phyloP scores from a whole-genome alignment of 2,329 filamentous ascomycete genomes.

The Diaporthe eres region DNA sequence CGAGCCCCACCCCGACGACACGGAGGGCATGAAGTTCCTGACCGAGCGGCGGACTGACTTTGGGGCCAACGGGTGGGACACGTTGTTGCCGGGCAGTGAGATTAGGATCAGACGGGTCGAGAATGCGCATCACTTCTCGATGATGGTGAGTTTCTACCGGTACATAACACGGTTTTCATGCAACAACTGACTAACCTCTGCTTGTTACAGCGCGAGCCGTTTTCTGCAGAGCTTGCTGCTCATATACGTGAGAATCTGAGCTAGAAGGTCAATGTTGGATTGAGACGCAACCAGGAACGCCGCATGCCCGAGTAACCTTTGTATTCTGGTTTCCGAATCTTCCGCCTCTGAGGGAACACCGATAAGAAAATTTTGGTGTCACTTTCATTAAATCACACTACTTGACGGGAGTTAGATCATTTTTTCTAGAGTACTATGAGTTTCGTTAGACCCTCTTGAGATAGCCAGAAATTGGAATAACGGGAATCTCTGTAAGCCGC shows the following conservation, averaged over 20 bases:
- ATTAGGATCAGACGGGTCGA: not conserved
- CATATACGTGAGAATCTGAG: slow-evolving; percentile 6
- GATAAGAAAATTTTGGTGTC: too few relatives aligned
- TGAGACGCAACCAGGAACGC: not conserved
- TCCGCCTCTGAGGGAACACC: not conserved
- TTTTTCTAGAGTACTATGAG: not conserved
- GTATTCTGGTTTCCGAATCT: too few relatives aligned
- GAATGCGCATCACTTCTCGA: slow-evolving; percentile 30
- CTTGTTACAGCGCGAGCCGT: slow-evolving; percentile 7
- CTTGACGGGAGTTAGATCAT: not conserved
- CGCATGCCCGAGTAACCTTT: too few relatives aligned
- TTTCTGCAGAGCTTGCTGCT: slow-evolving; percentile 11
- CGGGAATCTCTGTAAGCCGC: not conserved
- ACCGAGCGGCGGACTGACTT: slow-evolving; percentile 29
- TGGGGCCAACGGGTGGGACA: slow-evolving; percentile 23
- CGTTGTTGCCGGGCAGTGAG: slow-evolving; percentile 3
- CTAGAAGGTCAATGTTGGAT: not conserved
- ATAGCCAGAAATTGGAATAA: not conserved
- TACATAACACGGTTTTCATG: accelerated
- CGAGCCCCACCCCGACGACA: slow-evolving; percentile 18
- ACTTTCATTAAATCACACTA: not conserved
- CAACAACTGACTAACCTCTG: not conserved
- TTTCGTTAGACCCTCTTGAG: not conserved
- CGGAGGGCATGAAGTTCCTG: slow-evolving; percentile 33
- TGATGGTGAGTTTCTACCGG: slow-evolving; percentile 19